A percentile compares a stretch with the other conserved stretches of the same genome.
phyloP scores from a whole-genome alignment of 2,329 filamentous ascomycete genomes.

The Tolypocladium sp. region DNA sequence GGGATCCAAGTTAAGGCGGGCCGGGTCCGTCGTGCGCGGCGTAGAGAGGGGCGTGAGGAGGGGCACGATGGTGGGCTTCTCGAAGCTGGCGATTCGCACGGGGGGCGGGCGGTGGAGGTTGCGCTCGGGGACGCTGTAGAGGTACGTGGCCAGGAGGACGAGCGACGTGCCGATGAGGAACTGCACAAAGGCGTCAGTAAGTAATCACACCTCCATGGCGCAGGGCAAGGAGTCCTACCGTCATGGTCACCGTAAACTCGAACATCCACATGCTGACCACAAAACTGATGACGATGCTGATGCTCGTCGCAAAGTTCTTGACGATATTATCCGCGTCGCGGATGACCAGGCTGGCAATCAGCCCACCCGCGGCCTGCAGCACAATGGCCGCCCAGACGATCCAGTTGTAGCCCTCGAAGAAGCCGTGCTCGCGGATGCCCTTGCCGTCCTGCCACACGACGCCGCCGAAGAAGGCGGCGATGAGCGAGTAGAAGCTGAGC shows the following conservation, averaged over 20 bases:
- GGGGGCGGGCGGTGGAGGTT: constrained; percentile 48
- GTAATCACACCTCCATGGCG: not conserved
- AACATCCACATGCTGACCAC: constrained; percentile 81
- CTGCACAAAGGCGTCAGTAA: constrained; percentile 34
- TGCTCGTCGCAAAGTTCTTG: constrained; percentile 88
- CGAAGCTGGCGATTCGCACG: constrained; percentile 62
- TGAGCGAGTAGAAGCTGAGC: constrained; percentile 86
- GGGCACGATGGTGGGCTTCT: constrained; percentile 59
- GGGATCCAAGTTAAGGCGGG: constrained; percentile 28
- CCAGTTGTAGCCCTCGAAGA: constrained; percentile 92
- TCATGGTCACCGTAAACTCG: constrained; percentile 61
- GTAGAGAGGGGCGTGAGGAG: constrained; percentile 26
- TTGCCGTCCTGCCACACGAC: constrained; percentile 81
- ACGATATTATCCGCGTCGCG: constrained; percentile 59
- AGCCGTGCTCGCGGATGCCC: constrained; percentile 73
- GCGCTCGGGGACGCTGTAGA: constrained; percentile 65
- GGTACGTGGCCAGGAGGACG: constrained; percentile 73
- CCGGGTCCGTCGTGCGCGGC: constrained; percentile 20
- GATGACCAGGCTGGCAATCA: constrained; percentile 50
- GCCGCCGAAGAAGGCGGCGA: constrained; percentile 79
- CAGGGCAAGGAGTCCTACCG: constrained; percentile 46
- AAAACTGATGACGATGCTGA: constrained; percentile 83
- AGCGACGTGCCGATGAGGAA: constrained; percentile 72
- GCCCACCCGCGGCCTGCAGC: constrained; percentile 74
- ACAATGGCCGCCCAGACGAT: constrained; percentile 80